A percentile compares a stretch with the other conserved stretches of the same genome.
phyloP scores from a whole-genome alignment of 805 yeast species.

The Candida taoyuanica region DNA sequence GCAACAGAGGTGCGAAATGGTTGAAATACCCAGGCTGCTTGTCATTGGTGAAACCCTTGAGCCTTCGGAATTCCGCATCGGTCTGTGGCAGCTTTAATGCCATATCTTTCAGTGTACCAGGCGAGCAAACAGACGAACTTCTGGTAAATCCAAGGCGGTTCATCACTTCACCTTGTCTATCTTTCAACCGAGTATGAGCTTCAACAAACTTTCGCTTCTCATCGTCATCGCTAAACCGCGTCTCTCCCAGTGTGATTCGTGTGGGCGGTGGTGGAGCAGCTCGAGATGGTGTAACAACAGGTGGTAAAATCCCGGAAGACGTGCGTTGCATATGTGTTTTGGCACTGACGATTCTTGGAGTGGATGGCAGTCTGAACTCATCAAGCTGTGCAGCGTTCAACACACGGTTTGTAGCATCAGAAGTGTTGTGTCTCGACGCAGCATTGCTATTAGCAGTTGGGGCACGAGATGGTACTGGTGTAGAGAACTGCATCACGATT shows the following conservation, averaged over 20 bases:
- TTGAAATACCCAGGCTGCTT: slow-evolving; percentile 30
- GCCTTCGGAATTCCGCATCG: slow-evolving; percentile 39
- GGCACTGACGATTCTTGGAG: slow-evolving; percentile 24
- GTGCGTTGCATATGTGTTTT: slow-evolving; percentile 22
- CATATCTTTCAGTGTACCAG: slow-evolving; percentile 47
- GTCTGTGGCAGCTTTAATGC: slow-evolving; percentile 50
- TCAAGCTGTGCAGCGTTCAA: slow-evolving; percentile 10
- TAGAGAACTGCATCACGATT: slow-evolving; percentile 48
- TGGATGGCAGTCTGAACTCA: slow-evolving; percentile 22
- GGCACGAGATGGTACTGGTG: slow-evolving; percentile 5
- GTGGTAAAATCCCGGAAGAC: slow-evolving; percentile 15
- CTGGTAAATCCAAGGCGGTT: slow-evolving; percentile 33
- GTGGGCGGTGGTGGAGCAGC: slow-evolving; percentile 16
- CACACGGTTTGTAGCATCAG: slow-evolving; percentile 2
- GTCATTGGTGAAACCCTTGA: slow-evolving; percentile 29
- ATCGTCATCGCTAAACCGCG: slow-evolving; percentile 19
- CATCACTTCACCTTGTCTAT: slow-evolving; percentile 39
- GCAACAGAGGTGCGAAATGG: slow-evolving; percentile 36
- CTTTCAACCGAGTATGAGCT: slow-evolving; percentile 31
- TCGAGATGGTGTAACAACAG: slow-evolving; percentile 9
- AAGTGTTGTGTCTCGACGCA: background rate
- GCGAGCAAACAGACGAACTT: slow-evolving; percentile 34
- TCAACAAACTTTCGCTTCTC: slow-evolving; percentile 17
- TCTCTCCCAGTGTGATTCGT: slow-evolving; percentile 22
- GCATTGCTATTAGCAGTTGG: slow-evolving; percentile 3